Conservation (phyloP, 176 grass and related monocot genomes). For the Oropetium thomaeum region DNA sequence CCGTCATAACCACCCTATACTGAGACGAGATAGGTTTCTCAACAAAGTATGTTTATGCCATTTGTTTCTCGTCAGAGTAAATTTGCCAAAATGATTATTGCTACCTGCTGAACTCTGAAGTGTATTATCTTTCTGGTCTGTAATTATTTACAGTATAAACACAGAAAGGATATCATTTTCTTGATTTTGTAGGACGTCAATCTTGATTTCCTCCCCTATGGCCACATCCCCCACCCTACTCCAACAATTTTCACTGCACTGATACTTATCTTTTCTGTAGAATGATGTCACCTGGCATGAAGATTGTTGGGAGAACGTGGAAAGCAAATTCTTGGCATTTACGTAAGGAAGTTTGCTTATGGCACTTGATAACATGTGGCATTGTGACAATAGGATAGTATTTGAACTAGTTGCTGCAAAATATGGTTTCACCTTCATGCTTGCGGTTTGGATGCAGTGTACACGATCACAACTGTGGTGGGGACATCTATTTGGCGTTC, state of each 20-base stretch:
- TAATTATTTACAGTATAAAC: not conserved
- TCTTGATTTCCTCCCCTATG: constrained; percentile 9
- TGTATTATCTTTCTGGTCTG: not conserved
- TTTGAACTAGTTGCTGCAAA: not conserved
- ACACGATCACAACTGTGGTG: constrained; percentile 62
- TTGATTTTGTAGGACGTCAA: constrained; percentile 4
- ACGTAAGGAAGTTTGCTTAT: constrained; percentile 61
- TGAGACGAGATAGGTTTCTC: constrained; percentile 69
- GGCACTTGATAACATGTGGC: not conserved
- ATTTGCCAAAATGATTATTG: not conserved
- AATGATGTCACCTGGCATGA: constrained; percentile 97
- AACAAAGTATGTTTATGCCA: constrained; percentile 53
- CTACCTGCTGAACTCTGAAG: not conserved
- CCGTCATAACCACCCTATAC: constrained; percentile 66
- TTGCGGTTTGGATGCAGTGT: constrained; percentile 52
- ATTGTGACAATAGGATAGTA: constrained; percentile 18
- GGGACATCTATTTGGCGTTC: constrained; percentile 88
- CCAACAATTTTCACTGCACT: constrained; percentile 12
- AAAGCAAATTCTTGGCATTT: constrained; percentile 97
- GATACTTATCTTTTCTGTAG: constrained; percentile 46
- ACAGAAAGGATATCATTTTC: not conserved
- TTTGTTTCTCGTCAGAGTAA: constrained; percentile 42
- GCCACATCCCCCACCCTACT: not conserved
- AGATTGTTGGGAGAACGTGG: constrained; percentile 68
- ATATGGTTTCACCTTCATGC: not conserved